Evolutionary conservation across 2,329 filamentous ascomycete species (phyloP), one percentile per base, ranked within the genome.

Genomic region (Alternaria ventricosa): DNA sequence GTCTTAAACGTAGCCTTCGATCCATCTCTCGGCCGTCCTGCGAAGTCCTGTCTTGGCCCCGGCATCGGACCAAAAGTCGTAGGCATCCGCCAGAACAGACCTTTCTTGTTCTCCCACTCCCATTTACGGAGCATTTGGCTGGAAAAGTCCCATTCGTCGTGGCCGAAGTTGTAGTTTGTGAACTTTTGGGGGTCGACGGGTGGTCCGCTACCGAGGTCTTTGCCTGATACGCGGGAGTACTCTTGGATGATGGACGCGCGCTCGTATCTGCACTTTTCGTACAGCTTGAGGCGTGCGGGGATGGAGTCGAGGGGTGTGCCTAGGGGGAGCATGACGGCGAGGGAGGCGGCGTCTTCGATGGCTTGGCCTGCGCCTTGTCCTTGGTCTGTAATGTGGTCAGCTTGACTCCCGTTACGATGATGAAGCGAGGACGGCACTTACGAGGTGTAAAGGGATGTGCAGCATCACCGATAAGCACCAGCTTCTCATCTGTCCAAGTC

Each of bases 391-490:
- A 3, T 5, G 28, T 1, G 4, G 22, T 72, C 13, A 69, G 66
- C 12, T 30, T 30, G 28, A 8, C 49, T 9, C n/a, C 20, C 11
- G 4, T 12, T 11, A 25, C 5, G 5, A 33, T 6, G 18, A 28
- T 18, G 30, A 11, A 15, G 15, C 15, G 49, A 22, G 6, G 30
- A 45, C 57, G 20, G 23, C 11, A 75, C 82, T 75, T 74, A 85
- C 84, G 85, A 13, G 89, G 90, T 0, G 89, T 79, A 70, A 92
- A 91, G 0, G 90, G 89, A 73, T 92, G 90, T 0, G 88, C 90
- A 0, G 90, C 88, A 72, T 92, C 90, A 0, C 90, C 90, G 0
- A 92, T 75, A 0, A 91, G 75, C 1, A 84, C 88, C 18, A 91
- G 73, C 6, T 81, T 83, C 0, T 78, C 85, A 3, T 85, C 83